Evolutionary conservation across 148 eudicot species (phyloP).

Genomic region (Rhododendron kiyosumense): DNA sequence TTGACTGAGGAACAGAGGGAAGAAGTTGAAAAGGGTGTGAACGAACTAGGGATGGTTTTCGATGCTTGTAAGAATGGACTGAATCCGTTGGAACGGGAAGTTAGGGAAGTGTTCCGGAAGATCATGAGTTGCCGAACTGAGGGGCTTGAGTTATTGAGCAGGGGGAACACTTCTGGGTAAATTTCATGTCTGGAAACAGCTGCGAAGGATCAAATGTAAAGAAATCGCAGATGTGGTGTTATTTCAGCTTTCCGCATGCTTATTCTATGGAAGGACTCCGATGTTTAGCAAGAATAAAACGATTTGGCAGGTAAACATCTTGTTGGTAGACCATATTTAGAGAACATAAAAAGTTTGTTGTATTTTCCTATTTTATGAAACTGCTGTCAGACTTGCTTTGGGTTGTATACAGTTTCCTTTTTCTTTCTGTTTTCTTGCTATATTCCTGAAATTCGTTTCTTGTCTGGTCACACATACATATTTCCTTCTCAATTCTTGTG

Average conservation of each 20-base stretch:
- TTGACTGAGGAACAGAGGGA: conserved; percentile 41
- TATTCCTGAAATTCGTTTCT: not conserved
- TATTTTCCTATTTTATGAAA: conserved; percentile 4
- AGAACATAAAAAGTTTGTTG: not conserved
- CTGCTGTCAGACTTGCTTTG: conserved; percentile 3
- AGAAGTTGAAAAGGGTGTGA: conserved; percentile 35
- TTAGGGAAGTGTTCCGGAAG: conserved; percentile 52
- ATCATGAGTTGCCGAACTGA: conserved; percentile 56
- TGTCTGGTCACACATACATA: not conserved
- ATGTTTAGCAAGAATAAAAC: not conserved
- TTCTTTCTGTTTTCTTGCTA: not conserved
- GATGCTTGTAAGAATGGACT: conserved; percentile 41
- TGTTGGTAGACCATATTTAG: not conserved
- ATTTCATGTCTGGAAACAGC: not conserved
- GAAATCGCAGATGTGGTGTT: not conserved
- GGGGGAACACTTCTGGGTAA: conserved; percentile 19
- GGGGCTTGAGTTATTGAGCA: conserved; percentile 44
- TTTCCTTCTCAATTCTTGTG: not conserved
- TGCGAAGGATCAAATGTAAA: not conserved
- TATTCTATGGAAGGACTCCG: not conserved
- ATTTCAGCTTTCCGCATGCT: not conserved
- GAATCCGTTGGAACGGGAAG: conserved; percentile 51
- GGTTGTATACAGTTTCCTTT: not conserved
- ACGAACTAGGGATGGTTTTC: conserved; percentile 31
- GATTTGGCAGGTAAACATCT: conserved; percentile 2